Evolutionary conservation across 2,329 filamentous ascomycete species (phyloP).

Genomic region (Fusarium sp.): DNA sequence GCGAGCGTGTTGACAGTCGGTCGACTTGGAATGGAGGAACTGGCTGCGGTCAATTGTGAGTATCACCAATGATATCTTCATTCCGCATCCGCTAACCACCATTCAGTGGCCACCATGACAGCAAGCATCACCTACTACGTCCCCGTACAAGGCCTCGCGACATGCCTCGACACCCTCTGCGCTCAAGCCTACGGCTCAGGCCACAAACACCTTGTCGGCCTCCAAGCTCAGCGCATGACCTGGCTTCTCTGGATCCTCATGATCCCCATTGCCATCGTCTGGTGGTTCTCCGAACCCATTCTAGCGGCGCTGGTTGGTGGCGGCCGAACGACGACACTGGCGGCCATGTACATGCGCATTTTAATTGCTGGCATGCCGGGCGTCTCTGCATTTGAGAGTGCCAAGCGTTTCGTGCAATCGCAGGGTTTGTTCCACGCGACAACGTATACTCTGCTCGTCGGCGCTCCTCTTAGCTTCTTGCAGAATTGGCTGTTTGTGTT

Average conservation of each 20-base stretch:
- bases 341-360: slow-evolving; percentile 79
- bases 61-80: neutral
- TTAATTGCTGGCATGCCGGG: slow-evolving; percentile 80
- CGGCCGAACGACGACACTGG: slow-evolving; percentile 74
- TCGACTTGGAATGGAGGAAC: slow-evolving; percentile 74
- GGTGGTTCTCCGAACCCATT: slow-evolving; percentile 76
- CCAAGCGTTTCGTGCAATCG: slow-evolving; percentile 84
- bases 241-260: slow-evolving; percentile 80
- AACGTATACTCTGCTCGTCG: slow-evolving; percentile 80
- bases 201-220: slow-evolving; percentile 84
- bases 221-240: slow-evolving; percentile 86
- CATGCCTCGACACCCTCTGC: slow-evolving; percentile 90
- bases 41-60: slow-evolving; percentile 58
- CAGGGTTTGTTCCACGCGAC: slow-evolving; percentile 84
- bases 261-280: slow-evolving; percentile 78
- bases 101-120: slow-evolving; percentile 73
- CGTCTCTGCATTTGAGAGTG: slow-evolving; percentile 80
- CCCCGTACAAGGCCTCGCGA: slow-evolving; percentile 84
- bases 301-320: slow-evolving; percentile 61
- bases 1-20: slow-evolving; percentile 82
- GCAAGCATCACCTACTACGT: slow-evolving; percentile 83
- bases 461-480: slow-evolving; percentile 80
- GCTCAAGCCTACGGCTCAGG: slow-evolving; percentile 93
- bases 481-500: slow-evolving; percentile 84
- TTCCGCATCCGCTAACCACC: neutral